phyloP scores from a whole-genome alignment of 1,139 yeast species.

The Taphrina wiesneri region DNA sequence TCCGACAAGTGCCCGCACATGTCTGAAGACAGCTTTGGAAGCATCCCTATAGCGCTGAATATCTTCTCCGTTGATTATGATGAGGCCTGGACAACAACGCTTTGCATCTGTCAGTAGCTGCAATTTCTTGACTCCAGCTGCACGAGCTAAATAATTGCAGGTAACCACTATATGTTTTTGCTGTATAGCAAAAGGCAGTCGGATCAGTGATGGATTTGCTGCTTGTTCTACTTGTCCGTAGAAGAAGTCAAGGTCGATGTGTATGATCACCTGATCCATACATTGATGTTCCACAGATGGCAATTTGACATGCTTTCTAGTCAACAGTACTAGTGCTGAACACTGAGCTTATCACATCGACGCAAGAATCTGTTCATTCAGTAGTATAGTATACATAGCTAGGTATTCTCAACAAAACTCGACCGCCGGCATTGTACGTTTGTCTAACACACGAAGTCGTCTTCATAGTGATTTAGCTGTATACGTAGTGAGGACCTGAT shows the following conservation, averaged over 20 bases:
- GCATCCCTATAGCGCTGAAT: constrained; percentile 45
- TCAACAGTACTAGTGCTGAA: too few relatives aligned
- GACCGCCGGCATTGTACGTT: too few relatives aligned
- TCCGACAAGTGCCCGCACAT: constrained; percentile 42
- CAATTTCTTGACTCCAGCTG: constrained; percentile 45
- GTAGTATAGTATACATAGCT: too few relatives aligned
- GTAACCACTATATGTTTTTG: constrained; percentile 48
- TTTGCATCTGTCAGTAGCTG: constrained; percentile 41
- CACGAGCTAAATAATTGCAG: constrained; percentile 47
- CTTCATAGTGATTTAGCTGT: too few relatives aligned
- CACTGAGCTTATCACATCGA: too few relatives aligned
- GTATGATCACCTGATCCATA: constrained; percentile 21
- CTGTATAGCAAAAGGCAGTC: constrained; percentile 45
- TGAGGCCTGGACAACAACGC: constrained; percentile 42
- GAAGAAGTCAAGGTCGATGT: constrained; percentile 33
- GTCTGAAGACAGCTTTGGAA: constrained; percentile 44
- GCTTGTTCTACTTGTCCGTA: constrained; percentile 42
- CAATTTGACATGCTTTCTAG: not conserved
- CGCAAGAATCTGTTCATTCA: too few relatives aligned
- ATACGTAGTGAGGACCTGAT: too few relatives aligned
- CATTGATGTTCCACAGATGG: not conserved
- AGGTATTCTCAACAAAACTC: too few relatives aligned
- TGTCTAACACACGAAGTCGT: too few relatives aligned
- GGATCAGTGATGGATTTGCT: constrained; percentile 43
- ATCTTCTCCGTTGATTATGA: constrained; percentile 47